Evolutionary conservation across 2,329 filamentous ascomycete genomes (phyloP), one percentile per base, ranked within the genome.

Genomic region (Pseudocercospora pini-densiflorae): DNA sequence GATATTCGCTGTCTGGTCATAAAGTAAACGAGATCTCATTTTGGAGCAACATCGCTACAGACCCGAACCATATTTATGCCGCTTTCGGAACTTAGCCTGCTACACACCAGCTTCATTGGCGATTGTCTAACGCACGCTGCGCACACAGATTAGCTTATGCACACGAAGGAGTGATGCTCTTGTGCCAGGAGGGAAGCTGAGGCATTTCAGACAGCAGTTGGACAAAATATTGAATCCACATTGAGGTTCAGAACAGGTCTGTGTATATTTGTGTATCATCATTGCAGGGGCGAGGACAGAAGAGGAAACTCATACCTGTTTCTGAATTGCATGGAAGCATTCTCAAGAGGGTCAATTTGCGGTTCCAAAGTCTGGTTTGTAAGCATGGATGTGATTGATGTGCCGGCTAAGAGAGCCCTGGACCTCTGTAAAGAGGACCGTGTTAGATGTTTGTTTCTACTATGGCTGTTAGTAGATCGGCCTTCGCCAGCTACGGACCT

Each of bases 151-250:
- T 43, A 58, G 55, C 33, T 58, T 19, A n/a, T 58, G 31, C 9
- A 40, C 19, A 12, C 31, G 43, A 23, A 21, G 10, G 23, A 43
- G 10, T 19, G 9, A 58, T 8, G 21, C 8, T 21, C 19, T 58
- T 58, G 29, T 36, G 33, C 33, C 55, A 19, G 5, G 10, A 24
- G 23, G 19, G 31, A 58, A 10, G 16, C 12, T 40, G 55, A 31
- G 43, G 55, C n/a, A 40, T 21, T 19, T 76, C 74, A 76, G 74
- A 76, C 74, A 76, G 74, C 74, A 76, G 74, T 76, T 76, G 74
- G 74, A 75, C 71, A 72, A 75, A 43, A 65, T 69, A 73, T 64
- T 70, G 66, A 68, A 71, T 75, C 74, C 63, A 74, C 74, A 76
- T 66, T 49, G 51, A 58, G 51, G 57, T 76, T 76, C 72, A 71